Evolutionary conservation across 805 yeast species (phyloP), one percentile per base, ranked within the genome.

Genomic region (Myxozyma mucilagina): DNA sequence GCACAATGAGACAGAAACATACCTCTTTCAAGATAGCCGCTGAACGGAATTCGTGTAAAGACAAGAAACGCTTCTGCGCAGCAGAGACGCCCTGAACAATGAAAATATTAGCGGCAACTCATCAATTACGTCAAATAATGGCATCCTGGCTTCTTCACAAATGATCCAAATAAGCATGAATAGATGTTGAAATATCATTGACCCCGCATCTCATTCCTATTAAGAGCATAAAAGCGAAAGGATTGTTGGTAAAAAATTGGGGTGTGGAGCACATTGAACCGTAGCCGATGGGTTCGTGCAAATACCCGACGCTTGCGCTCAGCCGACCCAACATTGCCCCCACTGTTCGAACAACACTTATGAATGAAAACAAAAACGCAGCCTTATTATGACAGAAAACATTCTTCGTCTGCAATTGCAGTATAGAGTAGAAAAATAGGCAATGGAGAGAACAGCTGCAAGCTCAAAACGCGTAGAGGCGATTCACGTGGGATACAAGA

Each of bases 21-120:
- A 69, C 68, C 42, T 62, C 68, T 75, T 86, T 83, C 71, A 94
- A 84, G 60, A 94, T 78, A 65, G 87, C 88, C 55, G 98, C 97
- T 36, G 97, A 89, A 76, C 97, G 90, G 85, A 78, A 94, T 79
- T 94, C 99, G 74, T 94, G 99, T 69, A 94, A 85, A 16, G 97
- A 91, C 70, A 94, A 80, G 79, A 79, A 80, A 82, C 99, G 90
- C 71, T 76, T 78, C 60, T 70, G 69, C 53, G 42, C 47, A 47
- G 51, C 38, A 60, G 60, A 38, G 41, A 34, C 36, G n/a, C 36
- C 47, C 47, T 44, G 18, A 18, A 31, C 10, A 11, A 35, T 4
- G 35, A 1, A 16, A 44, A 29, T 35, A 20, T 16, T 35, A 39
- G 13, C 11, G 34, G 13, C 31, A 32, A n/a, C 3, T 13, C n/a